Percentiles rank a stretch among this genome's conserved stretches.
phyloP scores from a whole-genome alignment of 768 basidiomycete genomes.

The Lactifluus subvellereus region DNA sequence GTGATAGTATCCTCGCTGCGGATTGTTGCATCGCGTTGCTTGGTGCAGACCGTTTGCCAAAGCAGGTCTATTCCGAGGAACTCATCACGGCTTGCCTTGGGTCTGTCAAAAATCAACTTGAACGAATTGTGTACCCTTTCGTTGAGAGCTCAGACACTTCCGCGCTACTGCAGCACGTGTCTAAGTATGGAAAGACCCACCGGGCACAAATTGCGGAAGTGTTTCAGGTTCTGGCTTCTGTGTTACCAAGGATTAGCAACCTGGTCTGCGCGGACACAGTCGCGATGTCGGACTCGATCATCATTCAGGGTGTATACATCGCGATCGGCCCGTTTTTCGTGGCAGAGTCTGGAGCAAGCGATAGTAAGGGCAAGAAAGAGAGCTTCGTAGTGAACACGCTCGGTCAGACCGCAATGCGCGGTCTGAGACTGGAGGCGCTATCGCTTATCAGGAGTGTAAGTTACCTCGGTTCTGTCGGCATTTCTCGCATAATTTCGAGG shows the following conservation, averaged over 20 bases:
- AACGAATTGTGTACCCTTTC: conserved; percentile 77
- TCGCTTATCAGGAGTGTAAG: conserved; percentile 81
- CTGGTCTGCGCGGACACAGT: conserved; percentile 68
- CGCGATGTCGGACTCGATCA: conserved; percentile 83
- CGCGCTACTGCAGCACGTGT: conserved; percentile 48
- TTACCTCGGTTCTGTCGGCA: neutral
- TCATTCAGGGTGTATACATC: conserved; percentile 90
- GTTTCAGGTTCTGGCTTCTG: conserved; percentile 65
- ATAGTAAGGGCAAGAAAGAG: conserved; percentile 53
- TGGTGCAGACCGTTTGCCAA: conserved; percentile 71
- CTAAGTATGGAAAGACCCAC: conserved; percentile 34
- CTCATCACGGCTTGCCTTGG: conserved; percentile 74
- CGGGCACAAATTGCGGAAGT: conserved; percentile 56
- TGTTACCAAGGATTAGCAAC: conserved; percentile 67
- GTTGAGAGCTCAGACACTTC: conserved; percentile 59
- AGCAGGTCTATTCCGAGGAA: conserved; percentile 96
- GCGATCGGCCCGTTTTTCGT: conserved; percentile 94
- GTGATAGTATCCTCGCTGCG: conserved; percentile 74
- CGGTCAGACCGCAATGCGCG: conserved; percentile 76
- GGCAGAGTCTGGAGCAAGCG: conserved; percentile 56
- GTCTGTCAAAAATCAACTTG: conserved; percentile 74
- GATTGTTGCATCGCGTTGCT: conserved; percentile 79
- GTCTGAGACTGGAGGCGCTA: conserved; percentile 73
- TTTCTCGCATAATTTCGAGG: conserved; percentile 13
- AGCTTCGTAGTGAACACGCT: conserved; percentile 57